Evolutionary conservation across 352 stramenopile species (phyloP).

Genomic region (Plasmopara halstedii): DNA sequence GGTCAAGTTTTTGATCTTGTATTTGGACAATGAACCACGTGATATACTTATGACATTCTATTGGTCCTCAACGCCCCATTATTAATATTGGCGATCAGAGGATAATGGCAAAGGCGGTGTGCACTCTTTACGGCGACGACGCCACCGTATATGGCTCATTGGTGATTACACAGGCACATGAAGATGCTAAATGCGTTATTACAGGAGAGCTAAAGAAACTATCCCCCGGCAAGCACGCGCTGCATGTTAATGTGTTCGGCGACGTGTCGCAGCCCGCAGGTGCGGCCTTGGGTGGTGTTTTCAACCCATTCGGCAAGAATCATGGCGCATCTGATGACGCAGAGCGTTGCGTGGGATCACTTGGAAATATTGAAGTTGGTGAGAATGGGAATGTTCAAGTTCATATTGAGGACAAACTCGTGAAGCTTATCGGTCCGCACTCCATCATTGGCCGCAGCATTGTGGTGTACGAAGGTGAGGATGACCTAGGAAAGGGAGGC

Average conservation of each 20-base stretch:
- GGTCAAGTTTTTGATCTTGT: not conserved
- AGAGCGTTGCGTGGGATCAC: conserved; percentile 91
- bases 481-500: conserved; percentile 95
- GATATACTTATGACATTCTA: conserved; percentile 2
- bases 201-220: conserved; percentile 76
- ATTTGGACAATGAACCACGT: not conserved
- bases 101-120: conserved; percentile 74
- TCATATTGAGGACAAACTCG: conserved; percentile 91
- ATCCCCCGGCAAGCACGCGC: conserved; percentile 87
- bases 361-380: conserved; percentile 88
- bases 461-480: conserved; percentile 91
- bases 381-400: conserved; percentile 87
- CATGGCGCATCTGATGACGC: conserved; percentile 94
- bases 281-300: conserved; percentile 85
- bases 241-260: conserved; percentile 94
- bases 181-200: conserved; percentile 84
- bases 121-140: conserved; percentile 82
- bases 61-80: conserved; percentile 1
- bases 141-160: conserved; percentile 72
- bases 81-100: conserved; percentile 1
- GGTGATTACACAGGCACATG: conserved; percentile 75
- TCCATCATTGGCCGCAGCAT: conserved; percentile 96
- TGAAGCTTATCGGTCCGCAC: conserved; percentile 97
- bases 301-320: conserved; percentile 98
- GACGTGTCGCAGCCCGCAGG: conserved; percentile 85